Conservation (phyloP, 108 stramenopile genomes). For the Pelagomonas calceolata region DNA sequence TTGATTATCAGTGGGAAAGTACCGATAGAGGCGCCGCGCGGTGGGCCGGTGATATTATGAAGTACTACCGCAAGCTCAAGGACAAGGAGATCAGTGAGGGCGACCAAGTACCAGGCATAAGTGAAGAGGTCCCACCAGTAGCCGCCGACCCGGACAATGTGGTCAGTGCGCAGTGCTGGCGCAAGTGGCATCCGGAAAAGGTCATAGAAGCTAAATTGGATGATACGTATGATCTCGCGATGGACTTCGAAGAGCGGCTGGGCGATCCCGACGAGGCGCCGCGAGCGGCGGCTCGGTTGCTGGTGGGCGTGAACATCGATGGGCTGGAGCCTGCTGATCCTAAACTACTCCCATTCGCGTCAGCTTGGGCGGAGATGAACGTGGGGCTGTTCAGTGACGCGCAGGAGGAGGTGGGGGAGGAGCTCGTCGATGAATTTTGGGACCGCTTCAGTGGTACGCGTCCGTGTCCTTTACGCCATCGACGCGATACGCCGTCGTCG, state of each 20-base stretch:
- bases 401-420: background rate
- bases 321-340: background rate
- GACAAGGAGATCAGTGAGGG: conserved; percentile 5
- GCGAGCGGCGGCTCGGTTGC: background rate
- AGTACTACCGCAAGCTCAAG: conserved; percentile 1
- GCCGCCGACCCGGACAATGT: background rate
- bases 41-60: background rate
- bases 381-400: background rate
- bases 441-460: too few species aligned
- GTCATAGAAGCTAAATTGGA: conserved; percentile 12
- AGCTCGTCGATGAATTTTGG: background rate
- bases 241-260: conserved; percentile 1
- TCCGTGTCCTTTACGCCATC: too few species aligned
- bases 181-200: conserved; percentile 1
- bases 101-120: background rate
- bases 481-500: too few species aligned
- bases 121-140: too few species aligned
- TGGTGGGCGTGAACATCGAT: background rate
- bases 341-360: background rate
- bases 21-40: background rate
- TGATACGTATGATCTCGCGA: conserved; percentile 10
- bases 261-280: background rate
- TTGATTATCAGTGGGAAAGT: background rate
- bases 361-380: background rate
- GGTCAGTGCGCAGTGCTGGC: background rate